These are phyloP conservation scores for Trametes cingulata DNA, from an alignment of 768 basidiomycete species.

Conservation along the genomic window DNA sequence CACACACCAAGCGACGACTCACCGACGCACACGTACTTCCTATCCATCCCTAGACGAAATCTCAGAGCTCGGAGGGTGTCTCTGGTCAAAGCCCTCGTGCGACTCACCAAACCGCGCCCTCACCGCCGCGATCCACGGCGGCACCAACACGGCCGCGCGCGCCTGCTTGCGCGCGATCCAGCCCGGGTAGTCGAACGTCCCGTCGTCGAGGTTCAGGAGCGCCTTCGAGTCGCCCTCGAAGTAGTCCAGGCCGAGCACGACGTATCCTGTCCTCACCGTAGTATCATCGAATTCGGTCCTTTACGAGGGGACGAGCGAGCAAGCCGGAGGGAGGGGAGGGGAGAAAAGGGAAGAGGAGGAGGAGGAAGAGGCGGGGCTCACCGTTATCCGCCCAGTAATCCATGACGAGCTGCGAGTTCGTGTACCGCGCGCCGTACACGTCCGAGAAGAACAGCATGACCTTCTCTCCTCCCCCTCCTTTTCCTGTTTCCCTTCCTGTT, in stretches of 20 bases:
- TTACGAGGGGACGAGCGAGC: no score
- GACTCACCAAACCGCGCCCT: conserved; percentile 47
- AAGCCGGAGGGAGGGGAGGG: no score
- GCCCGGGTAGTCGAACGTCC: conserved; percentile 35
- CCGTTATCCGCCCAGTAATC: conserved; percentile 66
- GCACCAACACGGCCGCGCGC: conserved; percentile 42
- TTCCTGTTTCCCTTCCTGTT: no score
- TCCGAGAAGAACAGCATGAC: conserved; percentile 62
- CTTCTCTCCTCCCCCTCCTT: conserved; percentile 33
- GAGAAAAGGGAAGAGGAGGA: no score
- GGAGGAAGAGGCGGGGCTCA: conserved; percentile 23
- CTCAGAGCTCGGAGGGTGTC: conserved; percentile 16
- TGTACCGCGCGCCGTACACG: conserved; percentile 57
- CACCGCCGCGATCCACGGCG: conserved; percentile 55
- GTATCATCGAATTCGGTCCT: background rate
- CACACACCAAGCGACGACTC: no score
- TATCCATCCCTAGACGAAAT: conserved; percentile 26
- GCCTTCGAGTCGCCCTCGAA: conserved; percentile 60
- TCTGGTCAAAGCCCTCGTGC: background rate
- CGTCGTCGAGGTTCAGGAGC: conserved; percentile 38
- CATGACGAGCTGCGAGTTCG: conserved; percentile 60
- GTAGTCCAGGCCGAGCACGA: conserved; percentile 62
- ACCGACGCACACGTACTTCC: conserved; percentile 23
- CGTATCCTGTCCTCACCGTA: conserved; percentile 44
- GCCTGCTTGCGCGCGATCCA: conserved; percentile 44